Base-by-base conservation (phyloP, 225 moss, liverwort and hornwort species). In the Rhytidiadelphus loreus region DNA sequence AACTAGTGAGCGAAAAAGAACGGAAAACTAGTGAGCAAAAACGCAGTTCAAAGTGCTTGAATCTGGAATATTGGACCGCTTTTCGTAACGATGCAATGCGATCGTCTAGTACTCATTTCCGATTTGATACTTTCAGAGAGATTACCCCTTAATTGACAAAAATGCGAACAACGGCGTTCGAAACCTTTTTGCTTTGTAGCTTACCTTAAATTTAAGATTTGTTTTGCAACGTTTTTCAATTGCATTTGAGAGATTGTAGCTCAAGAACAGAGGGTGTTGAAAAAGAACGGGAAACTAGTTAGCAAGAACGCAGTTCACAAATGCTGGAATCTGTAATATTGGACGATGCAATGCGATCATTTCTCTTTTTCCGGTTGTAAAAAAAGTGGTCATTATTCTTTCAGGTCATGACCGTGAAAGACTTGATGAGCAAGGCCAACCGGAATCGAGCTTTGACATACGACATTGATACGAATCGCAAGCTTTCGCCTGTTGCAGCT, bases 331-430 rank as follows among this genome's bases (percentile, higher is more conserved):
- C 41, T 86, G 55, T 63, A 77, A 17, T 53, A 53, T 77, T 53
- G 86, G 64, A 77, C 77, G 48, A 58, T 50, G 41, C 29, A 70
- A 29, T 73, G 64, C 16, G 69, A 55, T 68, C 57, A 21, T 59
- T 58, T 17, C 30, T 81, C 48, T 62, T 57, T 84, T 73, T 50
- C 72, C 59, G 44, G 58, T 62, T 71, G 46, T 80, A 48, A 86
- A 78, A 83, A 11, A 65, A 21, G 65, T 84, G 86, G 68, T 59
- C 60, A 79, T 80, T 80, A 62, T 73, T 86, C 78, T 55, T 53
- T 43, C 74, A 92, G 94, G 91, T 94, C 62, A 94, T 94, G 94
- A 91, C 92, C 29, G 77, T 94, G 90, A 94, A 91, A 80, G 94
- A 94, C 39, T 86, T 94, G 89, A 88, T 88, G 80, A 90, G 89